A percentile compares a stretch with the other conserved stretches of the same genome.
phyloP scores from a whole-genome alignment of 805 yeast species.

The Wickerhamiella australiensis region DNA sequence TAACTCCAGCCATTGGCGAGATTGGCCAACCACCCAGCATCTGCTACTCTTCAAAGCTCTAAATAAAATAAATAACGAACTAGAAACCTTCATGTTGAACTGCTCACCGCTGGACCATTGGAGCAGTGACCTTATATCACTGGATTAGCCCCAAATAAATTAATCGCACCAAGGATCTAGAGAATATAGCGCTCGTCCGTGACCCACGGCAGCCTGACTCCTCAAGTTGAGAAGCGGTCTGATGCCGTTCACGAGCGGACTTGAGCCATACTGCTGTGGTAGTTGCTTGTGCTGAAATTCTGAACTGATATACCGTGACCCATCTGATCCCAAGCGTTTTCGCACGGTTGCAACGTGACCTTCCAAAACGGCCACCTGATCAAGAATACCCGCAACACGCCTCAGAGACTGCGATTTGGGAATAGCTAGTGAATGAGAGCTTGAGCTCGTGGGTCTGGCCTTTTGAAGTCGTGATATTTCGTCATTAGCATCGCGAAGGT shows the following conservation, averaged over 20 bases:
- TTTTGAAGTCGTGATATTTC: slow-evolving; percentile 17
- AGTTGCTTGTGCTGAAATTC: neutral
- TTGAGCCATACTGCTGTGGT: neutral
- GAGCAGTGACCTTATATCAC: too few species aligned
- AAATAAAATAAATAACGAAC: too few species aligned
- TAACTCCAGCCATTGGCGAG: too few species aligned
- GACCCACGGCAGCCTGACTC: neutral
- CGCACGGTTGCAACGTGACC: slow-evolving; percentile 22
- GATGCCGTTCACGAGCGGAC: neutral
- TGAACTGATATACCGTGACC: neutral
- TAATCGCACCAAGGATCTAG: neutral
- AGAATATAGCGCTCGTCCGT: neutral
- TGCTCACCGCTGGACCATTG: too few species aligned
- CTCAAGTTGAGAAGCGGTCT: neutral
- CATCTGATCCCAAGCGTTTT: slow-evolving; percentile 1
- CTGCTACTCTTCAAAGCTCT: too few species aligned
- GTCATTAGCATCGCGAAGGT: slow-evolving; percentile 27
- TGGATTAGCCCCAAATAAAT: neutral
- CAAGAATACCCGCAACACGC: slow-evolving; percentile 25
- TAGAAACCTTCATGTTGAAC: too few species aligned
- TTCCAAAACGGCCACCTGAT: slow-evolving; percentile 23
- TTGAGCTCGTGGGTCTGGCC: neutral
- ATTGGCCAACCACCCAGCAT: too few species aligned
- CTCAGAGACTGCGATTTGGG: slow-evolving; percentile 21
- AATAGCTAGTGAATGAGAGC: neutral